These are phyloP conservation scores for Terana coerulea DNA, from an alignment of 768 basidiomycete species.

Conservation along the genomic window DNA sequence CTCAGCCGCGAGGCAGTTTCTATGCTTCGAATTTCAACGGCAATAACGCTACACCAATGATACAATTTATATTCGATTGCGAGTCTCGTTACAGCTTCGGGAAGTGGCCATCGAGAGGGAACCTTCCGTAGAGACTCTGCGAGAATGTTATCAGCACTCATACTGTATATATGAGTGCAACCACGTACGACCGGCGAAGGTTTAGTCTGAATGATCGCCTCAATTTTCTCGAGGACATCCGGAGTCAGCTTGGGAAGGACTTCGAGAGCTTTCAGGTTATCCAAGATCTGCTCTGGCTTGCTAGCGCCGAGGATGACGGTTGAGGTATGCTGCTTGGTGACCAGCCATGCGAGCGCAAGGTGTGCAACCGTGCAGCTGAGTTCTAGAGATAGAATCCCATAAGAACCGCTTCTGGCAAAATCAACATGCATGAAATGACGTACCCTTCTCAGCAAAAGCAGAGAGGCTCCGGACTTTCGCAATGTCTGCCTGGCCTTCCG, in stretches of 20 bases:
- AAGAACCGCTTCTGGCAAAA: not conserved
- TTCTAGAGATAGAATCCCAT: slow-evolving; percentile 32
- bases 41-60: too few species aligned
- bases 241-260: slow-evolving; percentile 72
- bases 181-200: slow-evolving; percentile 37
- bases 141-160: not conserved
- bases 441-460: slow-evolving; percentile 53
- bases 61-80: too few species aligned
- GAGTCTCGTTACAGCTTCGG: slow-evolving; percentile 5
- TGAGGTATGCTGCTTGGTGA: slow-evolving; percentile 56
- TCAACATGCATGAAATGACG: slow-evolving; percentile 1
- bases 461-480: slow-evolving; percentile 67
- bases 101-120: slow-evolving; percentile 1
- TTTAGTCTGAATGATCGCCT: slow-evolving; percentile 56
- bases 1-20: too few species aligned
- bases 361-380: slow-evolving; percentile 55
- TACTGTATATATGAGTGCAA: not conserved
- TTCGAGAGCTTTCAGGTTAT: slow-evolving; percentile 70
- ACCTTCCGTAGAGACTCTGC: slow-evolving; percentile 4
- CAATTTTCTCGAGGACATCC: slow-evolving; percentile 62
- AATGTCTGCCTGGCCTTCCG: slow-evolving; percentile 63
- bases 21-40: too few species aligned
- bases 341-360: slow-evolving; percentile 78
- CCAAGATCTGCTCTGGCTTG: slow-evolving; percentile 55
- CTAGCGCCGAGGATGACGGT: slow-evolving; percentile 67